Base-by-base conservation (phyloP, 2,329 filamentous ascomycete genomes). In the Cylindrodendrum hubeiense region DNA sequence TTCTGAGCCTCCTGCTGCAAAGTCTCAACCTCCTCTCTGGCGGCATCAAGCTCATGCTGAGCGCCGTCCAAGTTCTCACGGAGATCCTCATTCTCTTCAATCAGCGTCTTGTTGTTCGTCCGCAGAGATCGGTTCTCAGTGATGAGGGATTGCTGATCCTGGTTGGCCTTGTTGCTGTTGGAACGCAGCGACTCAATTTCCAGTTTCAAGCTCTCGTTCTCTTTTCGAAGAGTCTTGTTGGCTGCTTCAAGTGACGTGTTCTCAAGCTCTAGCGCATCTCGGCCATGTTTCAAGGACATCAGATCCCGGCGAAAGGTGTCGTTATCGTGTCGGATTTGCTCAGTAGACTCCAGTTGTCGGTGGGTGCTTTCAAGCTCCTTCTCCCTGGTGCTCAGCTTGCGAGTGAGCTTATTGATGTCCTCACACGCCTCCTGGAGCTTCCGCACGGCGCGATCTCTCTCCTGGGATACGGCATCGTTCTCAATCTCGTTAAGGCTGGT, bases 401-500 rank as follows among this genome's bases (percentile, higher is more conserved):
- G 77, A 37, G 82, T 83, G 26, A 84, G 79, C 63, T 84, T 83
- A 69, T 83, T 87, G 69, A 87, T 86, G 34, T 86, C 88, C 50
- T 85, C 83, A 43, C 87, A 90, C 5, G 89, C 89, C 54, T 89
- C 84, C 28, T 87, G 86, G 6, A 90, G 82, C 71, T 90, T 90
- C 55, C 84, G 85, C 52, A 91, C 82, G 39, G 91, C 86, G 50
- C 89, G 87, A 69, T 93, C 90, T 30, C 89, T 86, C 77, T 93
- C 91, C 30, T 87, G 84, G 3, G 84, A 83, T 44, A 92, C 79
- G 4, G 89, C 86, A 66, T 90, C 87, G 63, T 87, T 89, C 66
- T 89, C 86, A 56, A 90, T 89, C 54, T 91, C 88, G 37, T 86
- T 83, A n/a, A 88, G 83, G 65, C 85, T 88, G 24, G 87, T 81